Evolutionary conservation across 2,329 filamentous ascomycete genomes (phyloP).

Genomic region (Sporothrix sp.): DNA sequence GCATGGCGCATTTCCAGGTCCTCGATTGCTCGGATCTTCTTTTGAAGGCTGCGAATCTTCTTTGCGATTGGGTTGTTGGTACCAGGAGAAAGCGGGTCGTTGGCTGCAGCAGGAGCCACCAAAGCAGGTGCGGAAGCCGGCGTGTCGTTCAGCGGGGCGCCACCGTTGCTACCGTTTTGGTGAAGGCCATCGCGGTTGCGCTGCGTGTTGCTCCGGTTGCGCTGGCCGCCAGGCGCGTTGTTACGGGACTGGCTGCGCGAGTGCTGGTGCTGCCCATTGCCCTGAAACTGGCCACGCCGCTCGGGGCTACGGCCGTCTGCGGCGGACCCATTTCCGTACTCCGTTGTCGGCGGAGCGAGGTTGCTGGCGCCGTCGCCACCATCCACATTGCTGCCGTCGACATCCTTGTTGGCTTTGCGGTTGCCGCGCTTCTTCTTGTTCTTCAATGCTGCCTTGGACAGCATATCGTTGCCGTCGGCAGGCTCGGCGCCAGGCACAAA

Average conservation of each 20-base stretch:
- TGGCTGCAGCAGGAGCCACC: constrained; percentile 33
- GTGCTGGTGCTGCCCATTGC: constrained; percentile 30
- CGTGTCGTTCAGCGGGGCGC: constrained; percentile 11
- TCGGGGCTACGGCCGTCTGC: constrained; percentile 56
- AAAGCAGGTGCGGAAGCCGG: constrained; percentile 21
- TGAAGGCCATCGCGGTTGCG: constrained; percentile 26
- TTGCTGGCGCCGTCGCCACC: constrained; percentile 38
- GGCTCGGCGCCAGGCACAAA: constrained; percentile 38
- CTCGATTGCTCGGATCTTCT: constrained; percentile 97
- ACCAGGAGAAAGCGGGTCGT: constrained; percentile 31
- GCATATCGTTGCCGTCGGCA: constrained; percentile 57
- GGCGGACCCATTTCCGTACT: constrained; percentile 33
- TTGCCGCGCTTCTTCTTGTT: constrained; percentile 96
- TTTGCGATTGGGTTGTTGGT: constrained; percentile 68
- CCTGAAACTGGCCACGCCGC: constrained; percentile 40
- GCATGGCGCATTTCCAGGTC: constrained; percentile 96
- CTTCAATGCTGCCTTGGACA: constrained; percentile 80
- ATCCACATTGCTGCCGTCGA: constrained; percentile 25
- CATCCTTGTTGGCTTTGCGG: constrained; percentile 84
- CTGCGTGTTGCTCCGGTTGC: constrained; percentile 42
- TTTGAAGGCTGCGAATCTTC: constrained; percentile 85
- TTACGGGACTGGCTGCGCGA: constrained; percentile 45
- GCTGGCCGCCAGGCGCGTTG: constrained; percentile 35
- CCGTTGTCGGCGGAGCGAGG: constrained; percentile 37
- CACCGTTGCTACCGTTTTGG: constrained; percentile 18